Percentiles rank a stretch among this genome's conserved stretches.
phyloP scores from a whole-genome alignment of 805 yeast genomes.

The Hanseniaspora lachancei region DNA sequence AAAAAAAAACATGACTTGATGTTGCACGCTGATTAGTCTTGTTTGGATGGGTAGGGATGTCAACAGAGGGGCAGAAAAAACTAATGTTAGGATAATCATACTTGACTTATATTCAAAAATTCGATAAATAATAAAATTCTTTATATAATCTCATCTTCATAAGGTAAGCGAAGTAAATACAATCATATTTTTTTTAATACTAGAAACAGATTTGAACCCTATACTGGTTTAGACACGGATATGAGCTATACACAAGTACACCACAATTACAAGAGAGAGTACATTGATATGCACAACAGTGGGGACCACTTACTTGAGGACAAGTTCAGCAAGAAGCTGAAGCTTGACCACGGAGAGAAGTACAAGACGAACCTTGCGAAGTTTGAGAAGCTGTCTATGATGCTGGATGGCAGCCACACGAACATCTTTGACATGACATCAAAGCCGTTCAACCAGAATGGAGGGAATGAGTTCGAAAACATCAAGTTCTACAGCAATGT shows the following conservation, averaged over 20 bases:
- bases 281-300: neutral
- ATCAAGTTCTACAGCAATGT: constrained; percentile 23
- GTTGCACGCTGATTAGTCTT: too few relatives aligned
- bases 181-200: too few relatives aligned
- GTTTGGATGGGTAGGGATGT: too few relatives aligned
- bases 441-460: constrained; percentile 24
- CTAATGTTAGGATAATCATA: too few relatives aligned
- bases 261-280: neutral
- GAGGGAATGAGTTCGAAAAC: constrained; percentile 23
- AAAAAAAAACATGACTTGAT: constrained; percentile 1
- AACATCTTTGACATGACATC: constrained; percentile 19
- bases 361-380: neutral
- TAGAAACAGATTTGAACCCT: too few relatives aligned
- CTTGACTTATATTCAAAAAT: too few relatives aligned
- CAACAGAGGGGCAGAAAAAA: too few relatives aligned
- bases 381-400: neutral
- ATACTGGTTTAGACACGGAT: neutral
- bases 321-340: constrained; percentile 9
- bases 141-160: too few relatives aligned
- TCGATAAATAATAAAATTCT: too few relatives aligned
- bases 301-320: neutral
- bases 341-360: neutral
- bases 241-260: neutral
- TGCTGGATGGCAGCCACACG: neutral
- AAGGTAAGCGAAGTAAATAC: too few relatives aligned